These are phyloP conservation scores for Teunomyces tritomae DNA, from an alignment of 805 yeast genomes.

Conservation along the genomic window DNA sequence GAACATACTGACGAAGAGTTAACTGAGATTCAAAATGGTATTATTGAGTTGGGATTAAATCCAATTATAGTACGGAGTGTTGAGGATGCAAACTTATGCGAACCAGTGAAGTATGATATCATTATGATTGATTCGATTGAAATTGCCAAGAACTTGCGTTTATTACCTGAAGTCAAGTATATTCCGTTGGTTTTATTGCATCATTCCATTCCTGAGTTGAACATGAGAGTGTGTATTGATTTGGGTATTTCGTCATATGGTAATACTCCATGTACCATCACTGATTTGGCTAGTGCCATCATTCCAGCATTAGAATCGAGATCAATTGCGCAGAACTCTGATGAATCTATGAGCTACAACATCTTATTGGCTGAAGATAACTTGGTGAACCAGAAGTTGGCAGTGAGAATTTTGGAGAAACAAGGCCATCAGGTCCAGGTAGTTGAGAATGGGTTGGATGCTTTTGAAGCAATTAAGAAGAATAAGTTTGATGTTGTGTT, in stretches of 20 bases:
- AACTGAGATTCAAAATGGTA: slow-evolving; percentile 48
- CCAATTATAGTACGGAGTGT: slow-evolving; percentile 60
- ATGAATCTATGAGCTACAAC: slow-evolving; percentile 71
- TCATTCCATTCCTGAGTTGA: slow-evolving; percentile 71
- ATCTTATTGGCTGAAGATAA: slow-evolving; percentile 85
- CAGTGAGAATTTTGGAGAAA: slow-evolving; percentile 80
- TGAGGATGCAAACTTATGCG: slow-evolving; percentile 54
- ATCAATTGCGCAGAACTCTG: slow-evolving; percentile 74
- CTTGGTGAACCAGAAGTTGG: slow-evolving; percentile 81
- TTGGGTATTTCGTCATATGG: slow-evolving; percentile 87
- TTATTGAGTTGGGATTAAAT: slow-evolving; percentile 55
- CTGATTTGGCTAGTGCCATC: slow-evolving; percentile 78
- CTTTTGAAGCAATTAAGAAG: slow-evolving; percentile 69
- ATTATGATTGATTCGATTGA: slow-evolving; percentile 80
- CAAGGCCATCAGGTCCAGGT: slow-evolving; percentile 83
- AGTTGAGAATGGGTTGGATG: slow-evolving; percentile 83
- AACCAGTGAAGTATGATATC: slow-evolving; percentile 67
- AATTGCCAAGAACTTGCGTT: slow-evolving; percentile 66
- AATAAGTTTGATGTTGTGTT: slow-evolving; percentile 74
- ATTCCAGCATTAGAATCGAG: slow-evolving; percentile 84
- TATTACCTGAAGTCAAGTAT: slow-evolving; percentile 74
- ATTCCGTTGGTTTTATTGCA: slow-evolving; percentile 79
- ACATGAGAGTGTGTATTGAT: slow-evolving; percentile 79
- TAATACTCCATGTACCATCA: slow-evolving; percentile 79
- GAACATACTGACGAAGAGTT: slow-evolving; percentile 53